These are phyloP conservation scores for Tetrahymena borealis DNA, from an alignment of 73 alveolate species.

Conservation along the genomic window DNA sequence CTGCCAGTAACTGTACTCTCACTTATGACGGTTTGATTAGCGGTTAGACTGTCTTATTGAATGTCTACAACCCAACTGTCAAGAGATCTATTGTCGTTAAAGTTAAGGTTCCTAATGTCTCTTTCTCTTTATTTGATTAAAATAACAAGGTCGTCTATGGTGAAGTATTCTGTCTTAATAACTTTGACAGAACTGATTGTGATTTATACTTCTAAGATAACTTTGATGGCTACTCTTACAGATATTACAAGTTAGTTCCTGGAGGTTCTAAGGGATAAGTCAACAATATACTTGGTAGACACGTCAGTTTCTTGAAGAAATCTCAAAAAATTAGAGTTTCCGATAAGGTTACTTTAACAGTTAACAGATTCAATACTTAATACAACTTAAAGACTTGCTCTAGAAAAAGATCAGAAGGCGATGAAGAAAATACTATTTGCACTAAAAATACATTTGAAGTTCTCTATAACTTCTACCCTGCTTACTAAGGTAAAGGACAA, in stretches of 20 bases:
- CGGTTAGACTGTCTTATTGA: slow-evolving; percentile 9
- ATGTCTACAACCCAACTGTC: slow-evolving; percentile 2
- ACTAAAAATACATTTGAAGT: slow-evolving; percentile 11
- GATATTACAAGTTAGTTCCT: neutral
- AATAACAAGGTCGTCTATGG: slow-evolving; percentile 11
- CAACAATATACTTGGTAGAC: neutral
- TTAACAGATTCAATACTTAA: neutral
- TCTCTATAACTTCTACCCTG: slow-evolving; percentile 3
- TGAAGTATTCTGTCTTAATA: slow-evolving; percentile 19
- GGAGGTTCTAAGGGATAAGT: neutral
- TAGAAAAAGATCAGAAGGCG: neutral
- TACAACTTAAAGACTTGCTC: slow-evolving; percentile 8
- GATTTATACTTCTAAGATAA: slow-evolving; percentile 16
- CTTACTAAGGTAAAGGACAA: slow-evolving; percentile 25
- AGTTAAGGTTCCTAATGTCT: slow-evolving; percentile 30
- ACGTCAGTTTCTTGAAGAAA: neutral
- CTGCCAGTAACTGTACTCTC: neutral
- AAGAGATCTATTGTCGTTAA: neutral
- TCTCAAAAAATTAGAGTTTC: neutral
- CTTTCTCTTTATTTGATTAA: slow-evolving; percentile 10
- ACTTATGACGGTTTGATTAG: slow-evolving; percentile 9
- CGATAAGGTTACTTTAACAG: slow-evolving; percentile 13
- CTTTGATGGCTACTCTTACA: neutral
- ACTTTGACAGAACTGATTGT: slow-evolving; percentile 18
- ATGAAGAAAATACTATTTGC: neutral